Evolutionary conservation across 2,329 filamentous ascomycete species (phyloP).

Genomic region (Aspergillus sp.): DNA sequence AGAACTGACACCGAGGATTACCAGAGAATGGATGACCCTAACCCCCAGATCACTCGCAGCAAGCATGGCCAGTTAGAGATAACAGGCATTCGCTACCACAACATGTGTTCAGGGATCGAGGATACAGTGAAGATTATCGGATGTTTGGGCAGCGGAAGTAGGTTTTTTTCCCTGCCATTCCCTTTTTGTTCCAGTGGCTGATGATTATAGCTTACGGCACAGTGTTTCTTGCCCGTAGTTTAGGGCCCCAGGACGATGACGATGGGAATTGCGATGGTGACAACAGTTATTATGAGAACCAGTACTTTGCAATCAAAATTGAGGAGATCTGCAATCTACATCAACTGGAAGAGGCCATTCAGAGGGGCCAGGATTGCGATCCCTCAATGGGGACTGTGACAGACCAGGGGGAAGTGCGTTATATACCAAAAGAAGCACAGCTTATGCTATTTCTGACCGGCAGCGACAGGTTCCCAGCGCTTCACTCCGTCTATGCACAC

Average conservation of each 20-base stretch:
- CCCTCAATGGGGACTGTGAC: background rate
- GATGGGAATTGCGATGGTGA: background rate
- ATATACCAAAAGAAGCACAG: constrained; percentile 23
- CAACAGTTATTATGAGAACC: background rate
- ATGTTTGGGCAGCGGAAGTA: constrained; percentile 14
- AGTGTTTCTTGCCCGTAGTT: constrained; percentile 15
- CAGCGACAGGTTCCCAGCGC: constrained; percentile 21
- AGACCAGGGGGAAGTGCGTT: constrained; percentile 2
- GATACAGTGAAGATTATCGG: constrained; percentile 12
- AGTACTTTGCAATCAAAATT: constrained; percentile 18
- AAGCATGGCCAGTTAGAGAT: too few species aligned
- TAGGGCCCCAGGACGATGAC: background rate
- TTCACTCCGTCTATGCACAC: constrained; percentile 26
- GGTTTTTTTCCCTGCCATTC: background rate
- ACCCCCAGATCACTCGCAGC: too few species aligned
- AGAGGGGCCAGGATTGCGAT: background rate
- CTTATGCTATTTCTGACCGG: constrained; percentile 16
- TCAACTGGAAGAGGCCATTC: constrained; percentile 6
- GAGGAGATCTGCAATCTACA: background rate
- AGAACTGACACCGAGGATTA: too few species aligned
- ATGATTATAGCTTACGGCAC: constrained; percentile 14
- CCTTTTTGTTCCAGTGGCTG: background rate
- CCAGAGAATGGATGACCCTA: too few species aligned
- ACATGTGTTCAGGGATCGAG: constrained; percentile 4
- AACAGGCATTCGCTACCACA: background rate